phyloP scores from a whole-genome alignment of 176 grass and related monocot species.

The Carex kokanica region DNA sequence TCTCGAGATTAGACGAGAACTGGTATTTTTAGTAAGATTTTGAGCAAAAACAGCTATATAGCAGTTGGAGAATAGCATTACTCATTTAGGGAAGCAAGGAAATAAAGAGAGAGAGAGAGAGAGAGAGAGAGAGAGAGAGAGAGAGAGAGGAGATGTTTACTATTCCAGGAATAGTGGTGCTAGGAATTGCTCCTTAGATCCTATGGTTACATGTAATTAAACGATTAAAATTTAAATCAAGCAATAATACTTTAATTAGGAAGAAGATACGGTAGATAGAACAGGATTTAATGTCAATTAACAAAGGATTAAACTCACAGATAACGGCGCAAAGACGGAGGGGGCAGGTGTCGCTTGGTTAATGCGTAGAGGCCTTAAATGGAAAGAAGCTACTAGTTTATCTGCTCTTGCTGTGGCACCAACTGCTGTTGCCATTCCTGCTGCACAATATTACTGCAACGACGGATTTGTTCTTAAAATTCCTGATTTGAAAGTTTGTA shows the following conservation, averaged over 20 bases:
- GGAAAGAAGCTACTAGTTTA: constrained; percentile 8
- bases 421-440: neutral
- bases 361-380: constrained; percentile 30
- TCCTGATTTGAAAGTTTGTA: no score
- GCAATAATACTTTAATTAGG: neutral
- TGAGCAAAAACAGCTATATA: neutral
- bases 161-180: neutral
- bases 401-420: neutral
- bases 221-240: neutral
- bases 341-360: constrained; percentile 45
- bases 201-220: neutral
- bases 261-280: constrained; percentile 8
- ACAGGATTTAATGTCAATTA: neutral
- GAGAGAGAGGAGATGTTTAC: neutral
- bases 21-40: neutral
- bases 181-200: neutral
- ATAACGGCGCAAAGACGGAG: constrained; percentile 39
- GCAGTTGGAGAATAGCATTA: neutral
- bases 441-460: neutral
- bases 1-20: neutral
- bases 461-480: no score
- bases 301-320: neutral
- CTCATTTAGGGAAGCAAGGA: neutral
- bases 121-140: no score
- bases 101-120: constrained; percentile 10